Percentiles rank a stretch among this genome's conserved stretches.
Evolutionary conservation across 2,329 filamentous ascomycete species (phyloP).

Genomic region (Xylariomycetidae sp.): DNA sequence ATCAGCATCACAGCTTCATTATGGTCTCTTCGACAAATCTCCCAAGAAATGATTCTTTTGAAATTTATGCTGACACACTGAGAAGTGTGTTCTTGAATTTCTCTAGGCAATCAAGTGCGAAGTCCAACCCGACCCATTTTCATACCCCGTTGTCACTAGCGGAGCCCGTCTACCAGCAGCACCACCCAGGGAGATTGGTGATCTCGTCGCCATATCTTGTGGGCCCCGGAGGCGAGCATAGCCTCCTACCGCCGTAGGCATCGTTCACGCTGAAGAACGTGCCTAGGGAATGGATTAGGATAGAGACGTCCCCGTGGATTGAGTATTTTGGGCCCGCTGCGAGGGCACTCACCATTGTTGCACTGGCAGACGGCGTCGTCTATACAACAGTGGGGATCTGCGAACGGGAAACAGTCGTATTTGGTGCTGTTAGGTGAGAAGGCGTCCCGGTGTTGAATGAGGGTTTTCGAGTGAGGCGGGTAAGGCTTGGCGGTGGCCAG

Average conservation of each 20-base stretch:
- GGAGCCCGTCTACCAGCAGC: constrained; percentile 8
- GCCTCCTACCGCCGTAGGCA: constrained; percentile 5
- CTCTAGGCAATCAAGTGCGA: no score
- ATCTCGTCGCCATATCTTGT: constrained; percentile 12
- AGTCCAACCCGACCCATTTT: no score
- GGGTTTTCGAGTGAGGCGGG: neutral
- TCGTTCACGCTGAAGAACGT: constrained; percentile 18
- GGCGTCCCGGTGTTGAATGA: constrained; percentile 11
- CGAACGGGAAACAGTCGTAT: constrained; percentile 16
- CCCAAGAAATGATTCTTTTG: no score
- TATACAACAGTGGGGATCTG: constrained; percentile 19
- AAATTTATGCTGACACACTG: no score
- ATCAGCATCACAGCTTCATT: neutral
- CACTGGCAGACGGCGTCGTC: constrained; percentile 14
- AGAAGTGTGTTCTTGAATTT: no score
- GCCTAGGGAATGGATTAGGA: constrained; percentile 11
- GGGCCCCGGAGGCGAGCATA: constrained; percentile 15
- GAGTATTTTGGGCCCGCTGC: no score
- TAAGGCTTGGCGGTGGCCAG: constrained; percentile 4
- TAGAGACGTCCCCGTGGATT: no score
- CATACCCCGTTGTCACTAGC: neutral
- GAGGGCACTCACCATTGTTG: constrained; percentile 16
- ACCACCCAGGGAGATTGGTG: constrained; percentile 14
- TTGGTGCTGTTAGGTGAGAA: constrained; percentile 8
- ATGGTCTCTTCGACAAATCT: no score